phyloP scores from a whole-genome alignment of 805 yeast genomes.

The Wickerhamomyces hampshirensis region DNA sequence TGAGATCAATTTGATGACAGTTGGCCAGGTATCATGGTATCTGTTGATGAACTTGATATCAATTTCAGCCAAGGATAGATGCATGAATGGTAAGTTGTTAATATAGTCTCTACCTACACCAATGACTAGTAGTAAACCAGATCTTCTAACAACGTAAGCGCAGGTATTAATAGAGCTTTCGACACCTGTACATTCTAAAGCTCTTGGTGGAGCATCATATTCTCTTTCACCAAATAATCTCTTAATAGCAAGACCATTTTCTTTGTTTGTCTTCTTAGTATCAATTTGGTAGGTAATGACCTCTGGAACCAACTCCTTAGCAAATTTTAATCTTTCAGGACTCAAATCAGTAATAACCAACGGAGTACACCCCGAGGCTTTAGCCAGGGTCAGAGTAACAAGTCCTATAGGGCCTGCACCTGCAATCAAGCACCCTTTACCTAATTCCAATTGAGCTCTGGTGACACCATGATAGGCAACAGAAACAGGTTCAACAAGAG shows the following conservation, averaged over 20 bases:
- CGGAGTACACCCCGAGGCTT: conserved; percentile 51
- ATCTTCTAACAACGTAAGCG: conserved; percentile 41
- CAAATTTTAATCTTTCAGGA: conserved; percentile 40
- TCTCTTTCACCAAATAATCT: conserved; percentile 32
- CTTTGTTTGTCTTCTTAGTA: conserved; percentile 25
- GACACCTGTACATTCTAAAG: conserved; percentile 52
- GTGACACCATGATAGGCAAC: conserved; percentile 51
- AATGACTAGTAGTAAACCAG: conserved; percentile 42
- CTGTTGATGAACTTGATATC: conserved; percentile 48
- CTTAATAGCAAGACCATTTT: conserved; percentile 36
- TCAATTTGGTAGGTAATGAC: conserved; percentile 40
- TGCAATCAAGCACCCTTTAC: conserved; percentile 42
- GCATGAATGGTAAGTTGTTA: conserved; percentile 51
- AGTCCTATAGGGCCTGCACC: conserved; percentile 64
- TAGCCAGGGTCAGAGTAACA: conserved; percentile 41
- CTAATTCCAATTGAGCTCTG: conserved; percentile 42
- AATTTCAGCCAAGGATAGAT: conserved; percentile 46
- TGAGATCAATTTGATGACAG: conserved; percentile 44
- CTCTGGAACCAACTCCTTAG: conserved; percentile 41
- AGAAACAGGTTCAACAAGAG: conserved; percentile 49
- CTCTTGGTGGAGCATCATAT: conserved; percentile 36
- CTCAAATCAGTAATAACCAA: conserved; percentile 46
- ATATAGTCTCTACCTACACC: conserved; percentile 47
- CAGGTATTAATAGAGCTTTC: conserved; percentile 43
- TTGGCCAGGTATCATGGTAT: conserved; percentile 54